Percentiles rank a stretch among this genome's conserved stretches.
Evolutionary conservation across 306 rosid species (phyloP).

Genomic region (Quercus bicolor): DNA sequence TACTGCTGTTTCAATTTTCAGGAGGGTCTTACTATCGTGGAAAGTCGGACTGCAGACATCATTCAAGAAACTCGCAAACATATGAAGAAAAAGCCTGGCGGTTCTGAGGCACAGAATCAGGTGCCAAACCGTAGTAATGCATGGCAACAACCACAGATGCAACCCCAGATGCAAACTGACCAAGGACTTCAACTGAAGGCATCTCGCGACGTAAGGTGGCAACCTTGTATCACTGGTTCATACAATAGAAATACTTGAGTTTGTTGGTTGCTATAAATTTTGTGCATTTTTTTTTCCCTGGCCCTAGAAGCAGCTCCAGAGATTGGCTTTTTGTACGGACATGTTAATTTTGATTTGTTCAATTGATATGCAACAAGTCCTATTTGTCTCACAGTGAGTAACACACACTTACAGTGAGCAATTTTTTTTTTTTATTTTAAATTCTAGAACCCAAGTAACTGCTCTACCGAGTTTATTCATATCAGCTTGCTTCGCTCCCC

Average conservation of each 20-base stretch:
- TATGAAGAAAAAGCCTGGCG: conserved; percentile 64
- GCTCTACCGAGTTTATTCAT: not conserved
- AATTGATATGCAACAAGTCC: not conserved
- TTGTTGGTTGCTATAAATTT: not conserved
- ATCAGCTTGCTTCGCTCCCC: not conserved
- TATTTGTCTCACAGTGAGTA: not conserved
- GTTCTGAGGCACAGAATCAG: conserved; percentile 40
- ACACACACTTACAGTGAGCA: not conserved
- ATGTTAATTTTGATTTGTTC: not conserved
- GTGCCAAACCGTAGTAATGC: conserved; percentile 37
- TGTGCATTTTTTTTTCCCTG: not conserved
- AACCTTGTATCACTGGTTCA: conserved; percentile 70
- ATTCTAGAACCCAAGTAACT: not conserved
- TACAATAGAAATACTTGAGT: conserved; percentile 29
- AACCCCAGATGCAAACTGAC: conserved; percentile 50
- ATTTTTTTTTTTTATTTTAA: not conserved
- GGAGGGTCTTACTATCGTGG: conserved; percentile 80
- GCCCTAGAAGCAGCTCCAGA: not conserved
- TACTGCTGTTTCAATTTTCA: conserved; percentile 20
- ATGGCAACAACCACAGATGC: conserved; percentile 38
- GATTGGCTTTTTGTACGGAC: not conserved
- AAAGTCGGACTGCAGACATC: conserved; percentile 75
- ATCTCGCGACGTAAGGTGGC: conserved; percentile 98
- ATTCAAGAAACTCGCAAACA: conserved; percentile 95
- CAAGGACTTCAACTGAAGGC: conserved; percentile 96